phyloP scores from a whole-genome alignment of 441 rosid genomes.

The Populus hybrid region DNA sequence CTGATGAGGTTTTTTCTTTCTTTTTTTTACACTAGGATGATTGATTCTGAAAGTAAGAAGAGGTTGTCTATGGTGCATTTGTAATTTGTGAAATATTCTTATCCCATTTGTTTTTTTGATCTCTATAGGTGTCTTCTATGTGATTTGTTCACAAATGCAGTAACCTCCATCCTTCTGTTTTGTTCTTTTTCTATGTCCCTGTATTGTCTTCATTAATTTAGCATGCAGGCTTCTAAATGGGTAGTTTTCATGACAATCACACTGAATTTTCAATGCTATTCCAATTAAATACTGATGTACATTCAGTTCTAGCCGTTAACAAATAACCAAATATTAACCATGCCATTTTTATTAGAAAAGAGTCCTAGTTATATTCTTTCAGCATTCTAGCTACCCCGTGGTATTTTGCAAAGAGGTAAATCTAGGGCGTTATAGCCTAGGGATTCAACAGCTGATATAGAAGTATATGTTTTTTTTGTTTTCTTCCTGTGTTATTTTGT shows the following conservation, averaged over 20 bases:
- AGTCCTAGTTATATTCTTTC: neutral
- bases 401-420: neutral
- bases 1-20: neutral
- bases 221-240: neutral
- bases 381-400: neutral
- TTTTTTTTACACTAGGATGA: neutral
- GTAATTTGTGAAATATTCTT: neutral
- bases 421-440: neutral
- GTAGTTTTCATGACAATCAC: neutral
- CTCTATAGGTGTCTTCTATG: neutral
- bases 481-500: neutral
- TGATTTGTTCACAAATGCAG: neutral
- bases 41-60: neutral
- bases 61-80: neutral
- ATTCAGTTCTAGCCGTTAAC: neutral
- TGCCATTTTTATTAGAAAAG: neutral
- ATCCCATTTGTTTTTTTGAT: neutral
- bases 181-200: neutral
- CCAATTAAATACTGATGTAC: neutral
- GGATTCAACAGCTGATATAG: neutral
- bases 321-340: neutral
- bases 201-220: neutral
- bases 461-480: neutral
- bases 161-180: neutral
- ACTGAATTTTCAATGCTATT: neutral